Conservation (phyloP, 768 basidiomycete species). For the Rhodotorula paludigena region DNA sequence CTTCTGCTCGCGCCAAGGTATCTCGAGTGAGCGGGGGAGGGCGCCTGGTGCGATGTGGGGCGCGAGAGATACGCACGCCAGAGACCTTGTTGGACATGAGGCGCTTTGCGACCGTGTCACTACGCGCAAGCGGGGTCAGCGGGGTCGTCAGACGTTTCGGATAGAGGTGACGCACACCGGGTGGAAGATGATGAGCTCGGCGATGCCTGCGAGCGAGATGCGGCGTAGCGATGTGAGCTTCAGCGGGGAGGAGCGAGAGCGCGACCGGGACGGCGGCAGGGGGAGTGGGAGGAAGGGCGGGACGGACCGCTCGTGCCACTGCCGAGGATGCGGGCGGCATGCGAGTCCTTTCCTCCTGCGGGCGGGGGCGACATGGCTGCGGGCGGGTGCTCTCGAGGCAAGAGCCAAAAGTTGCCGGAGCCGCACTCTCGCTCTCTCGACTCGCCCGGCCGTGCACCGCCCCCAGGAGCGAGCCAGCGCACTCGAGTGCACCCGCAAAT, state of each 20-base stretch:
- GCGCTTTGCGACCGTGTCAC: conserved; percentile 96
- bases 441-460: neutral
- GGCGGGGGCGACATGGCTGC: conserved; percentile 54
- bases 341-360: conserved; percentile 69
- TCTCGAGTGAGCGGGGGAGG: neutral
- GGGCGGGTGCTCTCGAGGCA: too few relatives aligned
- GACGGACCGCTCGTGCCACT: conserved; percentile 81
- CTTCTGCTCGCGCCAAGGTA: conserved; percentile 40
- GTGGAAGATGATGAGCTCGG: conserved; percentile 70
- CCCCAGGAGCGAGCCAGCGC: neutral
- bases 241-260: neutral
- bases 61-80: conserved; percentile 54
- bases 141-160: neutral
- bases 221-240: neutral
- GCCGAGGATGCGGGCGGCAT: conserved; percentile 79
- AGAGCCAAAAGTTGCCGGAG: neutral
- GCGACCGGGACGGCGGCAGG: too few relatives aligned
- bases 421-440: neutral
- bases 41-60: neutral
- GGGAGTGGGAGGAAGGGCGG: neutral
- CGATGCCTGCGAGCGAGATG: conserved; percentile 65
- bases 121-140: conserved; percentile 41
- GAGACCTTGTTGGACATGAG: conserved; percentile 89
- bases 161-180: conserved; percentile 15
- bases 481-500: neutral